Evolutionary conservation across 2,329 filamentous ascomycete genomes (phyloP).

Genomic region (Davidsoniella virescens): DNA sequence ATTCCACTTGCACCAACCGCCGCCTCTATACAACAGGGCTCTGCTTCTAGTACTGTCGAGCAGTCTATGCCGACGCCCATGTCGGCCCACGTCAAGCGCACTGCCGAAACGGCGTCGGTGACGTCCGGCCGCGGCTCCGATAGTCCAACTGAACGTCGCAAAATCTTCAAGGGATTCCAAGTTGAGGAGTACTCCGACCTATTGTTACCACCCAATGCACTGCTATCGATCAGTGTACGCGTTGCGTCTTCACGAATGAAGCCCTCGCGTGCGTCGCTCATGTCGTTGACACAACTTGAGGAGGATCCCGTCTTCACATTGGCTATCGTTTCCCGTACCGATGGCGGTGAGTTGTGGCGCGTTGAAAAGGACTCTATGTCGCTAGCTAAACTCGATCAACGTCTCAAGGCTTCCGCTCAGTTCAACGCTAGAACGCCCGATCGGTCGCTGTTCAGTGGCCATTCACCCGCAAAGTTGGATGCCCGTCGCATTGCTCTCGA

Average conservation of each 20-base stretch:
- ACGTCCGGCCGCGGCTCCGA: constrained; percentile 16
- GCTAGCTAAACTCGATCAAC: constrained; percentile 64
- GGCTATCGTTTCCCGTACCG: constrained; percentile 63
- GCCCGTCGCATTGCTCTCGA: constrained; percentile 68
- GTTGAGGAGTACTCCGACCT: constrained; percentile 79
- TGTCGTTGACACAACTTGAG: constrained; percentile 64
- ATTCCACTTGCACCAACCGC: constrained; percentile 55
- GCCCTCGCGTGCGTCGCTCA: constrained; percentile 71
- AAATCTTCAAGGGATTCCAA: constrained; percentile 60
- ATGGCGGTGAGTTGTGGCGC: constrained; percentile 71
- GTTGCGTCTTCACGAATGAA: constrained; percentile 92
- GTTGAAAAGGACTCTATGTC: constrained; percentile 82
- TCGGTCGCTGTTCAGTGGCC: constrained; percentile 70
- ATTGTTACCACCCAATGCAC: constrained; percentile 70
- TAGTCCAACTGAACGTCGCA: constrained; percentile 28
- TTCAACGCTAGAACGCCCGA: constrained; percentile 71
- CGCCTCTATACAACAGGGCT: constrained; percentile 29
- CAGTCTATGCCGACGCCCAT: constrained; percentile 18
- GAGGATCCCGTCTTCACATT: constrained; percentile 91
- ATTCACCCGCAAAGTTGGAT: constrained; percentile 87
- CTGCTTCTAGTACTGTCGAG: too few species aligned
- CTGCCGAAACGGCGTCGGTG: neutral
- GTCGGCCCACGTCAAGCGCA: constrained; percentile 20
- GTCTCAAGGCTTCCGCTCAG: constrained; percentile 50
- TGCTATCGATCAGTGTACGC: constrained; percentile 70